Conservation (phyloP, 345 rosid species). For the Sapria himalayana region DNA sequence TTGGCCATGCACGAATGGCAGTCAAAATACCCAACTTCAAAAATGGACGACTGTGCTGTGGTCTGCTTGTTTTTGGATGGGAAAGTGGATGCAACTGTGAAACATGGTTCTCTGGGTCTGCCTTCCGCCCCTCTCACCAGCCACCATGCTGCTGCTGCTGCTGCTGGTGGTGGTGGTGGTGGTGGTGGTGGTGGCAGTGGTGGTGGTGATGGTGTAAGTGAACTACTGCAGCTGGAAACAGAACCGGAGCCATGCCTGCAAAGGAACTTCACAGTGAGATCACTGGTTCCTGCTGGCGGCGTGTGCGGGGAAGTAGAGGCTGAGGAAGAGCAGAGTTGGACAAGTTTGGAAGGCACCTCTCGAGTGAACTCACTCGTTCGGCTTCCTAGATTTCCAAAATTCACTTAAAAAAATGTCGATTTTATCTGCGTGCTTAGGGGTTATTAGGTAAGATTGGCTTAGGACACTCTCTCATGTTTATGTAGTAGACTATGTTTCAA, state of each 20-base stretch:
- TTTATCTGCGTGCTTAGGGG: too few relatives aligned
- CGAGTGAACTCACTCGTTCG: conserved; percentile 95
- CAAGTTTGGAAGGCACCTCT: conserved; percentile 83
- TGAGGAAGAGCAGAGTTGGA: conserved; percentile 73
- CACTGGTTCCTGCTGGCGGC: conserved; percentile 24
- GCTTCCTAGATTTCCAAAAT: conserved; percentile 95
- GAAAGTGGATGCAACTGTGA: conserved; percentile 81
- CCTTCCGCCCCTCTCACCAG: conserved; percentile 67
- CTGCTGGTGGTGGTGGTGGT: conserved; percentile 61
- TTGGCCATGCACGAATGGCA: conserved; percentile 91
- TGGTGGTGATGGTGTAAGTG: conserved; percentile 61
- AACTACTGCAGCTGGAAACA: too few relatives aligned
- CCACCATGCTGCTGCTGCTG: conserved; percentile 45
- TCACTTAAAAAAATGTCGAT: too few relatives aligned
- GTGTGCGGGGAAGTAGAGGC: conserved; percentile 11
- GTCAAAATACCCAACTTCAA: conserved; percentile 94
- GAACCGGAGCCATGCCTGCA: conserved; percentile 69
- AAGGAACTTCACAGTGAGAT: conserved; percentile 71
- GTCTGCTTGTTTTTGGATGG: conserved; percentile 90
- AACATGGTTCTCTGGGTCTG: conserved; percentile 51
- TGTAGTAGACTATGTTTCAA: too few relatives aligned
- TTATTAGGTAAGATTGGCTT: too few relatives aligned
- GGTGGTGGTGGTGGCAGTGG: conserved; percentile 48
- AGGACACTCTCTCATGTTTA: too few relatives aligned
- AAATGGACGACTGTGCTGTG: conserved; percentile 98